Evolutionary conservation across 2,329 filamentous ascomycete genomes (phyloP), one percentile per base, ranked within the genome.

Genomic region (Periconia macrospinosa): DNA sequence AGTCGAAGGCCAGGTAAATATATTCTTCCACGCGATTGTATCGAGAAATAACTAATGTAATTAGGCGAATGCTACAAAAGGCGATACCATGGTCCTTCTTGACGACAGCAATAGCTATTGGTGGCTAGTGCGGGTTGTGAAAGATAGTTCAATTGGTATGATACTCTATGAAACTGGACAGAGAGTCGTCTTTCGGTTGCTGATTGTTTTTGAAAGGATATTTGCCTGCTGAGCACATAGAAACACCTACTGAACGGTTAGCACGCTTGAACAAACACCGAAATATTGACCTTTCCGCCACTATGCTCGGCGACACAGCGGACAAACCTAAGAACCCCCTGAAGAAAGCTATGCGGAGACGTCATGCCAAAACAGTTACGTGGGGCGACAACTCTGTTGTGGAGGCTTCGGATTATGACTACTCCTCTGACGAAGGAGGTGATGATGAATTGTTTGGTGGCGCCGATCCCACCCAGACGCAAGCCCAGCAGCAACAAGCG

Each of bases 81-180:
- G 47, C 20, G 94, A 99, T 70, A 97, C 93, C 14, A 99, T 99
- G 94, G 93, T 97, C 50, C 81, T 99, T 59, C 84, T 99, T 19
- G 94, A 99, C 69, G 94, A 99, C 68, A 97, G 92, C 78, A 99
- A 99, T 78, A 97, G 92, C 77, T 99, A 99, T 75, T 99, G 94
- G 94, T 99, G 94, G 94, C 84, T 99, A 56, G 94, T 99, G 14
- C 85, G 93, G 60, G 90, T 99, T 44, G 92, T 97, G 49, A 97
- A 97, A 75, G 94, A 99, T 76, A 95, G 90, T 73, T 97, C 92
- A 72, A 99, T 99, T 74, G 86, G 86, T 87, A 74, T 56, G 81
- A 67, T 15, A 30, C 17, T 2, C 11, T n/a, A 17, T 30, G 19
- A 17, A 43, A 43, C 13, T 27, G 18, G 17, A 13, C 27, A 30